These are phyloP conservation scores for Clonostachys solani DNA, from an alignment of 2,329 filamentous ascomycete genomes.

Conservation along the genomic window DNA sequence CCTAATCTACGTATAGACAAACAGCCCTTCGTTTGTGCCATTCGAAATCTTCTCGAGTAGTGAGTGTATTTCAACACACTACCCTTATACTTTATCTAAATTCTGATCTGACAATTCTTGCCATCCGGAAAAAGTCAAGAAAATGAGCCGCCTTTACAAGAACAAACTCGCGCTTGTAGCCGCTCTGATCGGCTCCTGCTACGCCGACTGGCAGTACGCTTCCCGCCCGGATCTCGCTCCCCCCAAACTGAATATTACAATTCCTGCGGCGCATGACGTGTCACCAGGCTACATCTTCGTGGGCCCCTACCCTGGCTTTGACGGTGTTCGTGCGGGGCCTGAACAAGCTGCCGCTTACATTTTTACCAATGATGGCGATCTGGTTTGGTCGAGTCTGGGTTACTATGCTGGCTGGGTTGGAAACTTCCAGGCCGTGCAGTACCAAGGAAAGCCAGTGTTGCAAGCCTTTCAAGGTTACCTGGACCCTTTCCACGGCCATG, in stretches of 20 bases:
- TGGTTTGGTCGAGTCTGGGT: slow-evolving; percentile 53
- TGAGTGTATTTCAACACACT: too few relatives aligned
- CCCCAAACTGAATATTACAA: slow-evolving; percentile 32
- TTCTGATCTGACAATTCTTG: too few relatives aligned
- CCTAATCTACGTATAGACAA: too few relatives aligned
- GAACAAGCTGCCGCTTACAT: slow-evolving; percentile 51
- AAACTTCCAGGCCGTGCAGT: slow-evolving; percentile 47
- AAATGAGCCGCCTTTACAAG: too few relatives aligned
- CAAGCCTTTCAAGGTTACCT: slow-evolving; percentile 50
- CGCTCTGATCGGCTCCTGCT: too few relatives aligned
- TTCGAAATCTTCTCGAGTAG: too few relatives aligned
- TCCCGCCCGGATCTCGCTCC: slow-evolving; percentile 14
- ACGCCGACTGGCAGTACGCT: slow-evolving; percentile 12
- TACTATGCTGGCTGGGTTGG: slow-evolving; percentile 46
- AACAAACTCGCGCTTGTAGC: too few relatives aligned
- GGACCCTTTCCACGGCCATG: slow-evolving; percentile 45
- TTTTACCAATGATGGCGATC: slow-evolving; percentile 46
- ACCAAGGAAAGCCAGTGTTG: slow-evolving; percentile 46
- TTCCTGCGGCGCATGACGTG: slow-evolving; percentile 30
- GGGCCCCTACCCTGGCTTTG: slow-evolving; percentile 25
- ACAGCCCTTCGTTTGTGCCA: too few relatives aligned
- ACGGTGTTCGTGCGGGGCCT: slow-evolving; percentile 34
- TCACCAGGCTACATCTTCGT: slow-evolving; percentile 39
- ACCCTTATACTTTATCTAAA: too few relatives aligned
- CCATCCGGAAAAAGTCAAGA: too few relatives aligned